Conservation (phyloP, 805 yeast species). For the Starmera caribaea region DNA sequence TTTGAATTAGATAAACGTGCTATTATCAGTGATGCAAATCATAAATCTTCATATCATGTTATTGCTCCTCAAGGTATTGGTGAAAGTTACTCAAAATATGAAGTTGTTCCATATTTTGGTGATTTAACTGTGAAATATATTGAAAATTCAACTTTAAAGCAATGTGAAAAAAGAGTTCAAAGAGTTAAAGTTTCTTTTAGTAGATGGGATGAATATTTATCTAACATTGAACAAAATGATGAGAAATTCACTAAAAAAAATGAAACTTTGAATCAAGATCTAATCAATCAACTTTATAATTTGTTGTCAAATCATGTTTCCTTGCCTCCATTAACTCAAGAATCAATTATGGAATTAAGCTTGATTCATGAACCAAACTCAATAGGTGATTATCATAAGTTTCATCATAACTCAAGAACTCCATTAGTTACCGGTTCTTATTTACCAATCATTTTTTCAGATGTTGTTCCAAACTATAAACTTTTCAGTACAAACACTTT, state of each 20-base stretch:
- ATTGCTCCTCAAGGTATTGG: conserved; percentile 88
- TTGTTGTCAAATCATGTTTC: conserved; percentile 35
- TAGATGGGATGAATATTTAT: conserved; percentile 73
- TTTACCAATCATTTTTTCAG: conserved; percentile 57
- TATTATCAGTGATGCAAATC: conserved; percentile 45
- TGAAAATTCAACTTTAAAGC: conserved; percentile 33
- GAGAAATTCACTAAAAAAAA: conserved; percentile 15
- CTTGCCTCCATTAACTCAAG: conserved; percentile 35
- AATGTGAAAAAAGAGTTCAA: conserved; percentile 56
- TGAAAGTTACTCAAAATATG: conserved; percentile 58
- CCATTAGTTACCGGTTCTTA: conserved; percentile 56
- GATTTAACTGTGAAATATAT: conserved; percentile 49
- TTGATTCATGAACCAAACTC: conserved; percentile 51
- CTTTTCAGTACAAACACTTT: conserved; percentile 44
- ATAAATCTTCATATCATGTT: conserved; percentile 56
- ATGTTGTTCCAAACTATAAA: conserved; percentile 41
- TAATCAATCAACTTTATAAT: conserved; percentile 32
- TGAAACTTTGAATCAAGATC: conserved; percentile 15
- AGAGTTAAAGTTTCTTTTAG: conserved; percentile 63
- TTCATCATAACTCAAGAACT: conserved; percentile 37
- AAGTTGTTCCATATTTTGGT: conserved; percentile 85
- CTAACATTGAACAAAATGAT: conserved; percentile 34
- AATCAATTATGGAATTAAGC: conserved; percentile 54
- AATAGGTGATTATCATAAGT: conserved; percentile 32
- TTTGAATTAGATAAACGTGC: conserved; percentile 79